Base-by-base conservation (phyloP, 345 rosid genomes). In the Euphorbia tirucalli region DNA sequence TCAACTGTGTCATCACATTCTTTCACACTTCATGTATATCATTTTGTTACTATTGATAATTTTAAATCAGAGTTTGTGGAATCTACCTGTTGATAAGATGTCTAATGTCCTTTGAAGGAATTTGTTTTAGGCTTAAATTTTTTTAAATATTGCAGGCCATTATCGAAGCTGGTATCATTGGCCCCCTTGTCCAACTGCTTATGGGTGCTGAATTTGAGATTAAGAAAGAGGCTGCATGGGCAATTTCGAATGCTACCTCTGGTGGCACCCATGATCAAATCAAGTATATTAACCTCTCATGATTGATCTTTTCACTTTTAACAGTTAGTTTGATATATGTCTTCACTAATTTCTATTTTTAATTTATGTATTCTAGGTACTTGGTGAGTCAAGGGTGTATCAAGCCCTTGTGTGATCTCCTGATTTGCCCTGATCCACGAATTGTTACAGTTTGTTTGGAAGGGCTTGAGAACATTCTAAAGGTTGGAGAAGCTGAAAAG, bases 141-240 rank as follows among this genome's bases (percentile, higher is more conserved):
- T 64, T 43, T 39, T n/a, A n/a, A 55, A 66, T 14, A n/a, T 5
- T 16, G 44, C 71, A 76, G 79, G 62, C 75, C n/a, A 70, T 76
- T 28, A 71, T 76, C 57, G 75, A 76, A 35, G 79, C 75, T 30
- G 71, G 59, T 59, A 50, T 76, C 18, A 71, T 76, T 35, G 68
- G 61, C 5, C 75, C 75, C 39, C 75, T 76, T 49, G 71, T 76
- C 43, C 74, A 76, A 28, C 35, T 76, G 44, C 79, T 76, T 58
- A 71, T 64, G 62, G 49, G 1, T 76, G 79, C 79, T 65, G 79
- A 76, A 71, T 71, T 77, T 72, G 76, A 71, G 50, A 72, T 77
- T 11, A 77, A 77, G 68, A 72, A 67, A 70, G 79, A 76, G 50
- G 74, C 71, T 76, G 79, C 74, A 46, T 76, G 79, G 79, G 75